phyloP scores from a whole-genome alignment of 2,329 filamentous ascomycete species.

The Fusarium sp. region DNA sequence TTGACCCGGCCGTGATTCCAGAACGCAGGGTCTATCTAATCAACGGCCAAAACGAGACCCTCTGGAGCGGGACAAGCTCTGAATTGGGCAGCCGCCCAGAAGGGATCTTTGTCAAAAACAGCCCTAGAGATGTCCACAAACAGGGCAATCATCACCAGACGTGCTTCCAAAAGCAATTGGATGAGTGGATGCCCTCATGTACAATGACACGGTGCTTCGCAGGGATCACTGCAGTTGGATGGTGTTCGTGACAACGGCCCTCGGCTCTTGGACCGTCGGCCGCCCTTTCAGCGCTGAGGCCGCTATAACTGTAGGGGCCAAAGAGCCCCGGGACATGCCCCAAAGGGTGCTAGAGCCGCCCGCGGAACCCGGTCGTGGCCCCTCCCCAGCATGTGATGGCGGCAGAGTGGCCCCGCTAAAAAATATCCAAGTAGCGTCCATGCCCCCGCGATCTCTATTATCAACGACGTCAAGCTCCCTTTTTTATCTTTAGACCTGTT shows the following conservation, averaged over 20 bases:
- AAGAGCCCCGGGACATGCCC: background rate
- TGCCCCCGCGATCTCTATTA: constrained; percentile 45
- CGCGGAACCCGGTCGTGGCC: constrained; percentile 29
- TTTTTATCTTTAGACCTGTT: constrained; percentile 21
- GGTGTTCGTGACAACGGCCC: constrained; percentile 16
- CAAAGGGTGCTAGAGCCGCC: constrained; percentile 10
- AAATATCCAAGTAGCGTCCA: constrained; percentile 54
- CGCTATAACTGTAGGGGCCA: constrained; percentile 33
- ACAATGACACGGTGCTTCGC: constrained; percentile 38
- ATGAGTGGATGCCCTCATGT: constrained; percentile 30
- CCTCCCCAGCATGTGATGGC: constrained; percentile 46
- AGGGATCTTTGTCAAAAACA: background rate
- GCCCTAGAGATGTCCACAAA: background rate
- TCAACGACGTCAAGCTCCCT: constrained; percentile 42
- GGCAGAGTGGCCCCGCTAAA: constrained; percentile 45
- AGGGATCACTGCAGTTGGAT: constrained; percentile 26
- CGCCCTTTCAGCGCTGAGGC: constrained; percentile 14
- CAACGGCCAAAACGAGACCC: constrained; percentile 3
- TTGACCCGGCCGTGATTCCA: constrained; percentile 3
- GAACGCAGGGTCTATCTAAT: background rate
- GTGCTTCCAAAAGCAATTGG: background rate
- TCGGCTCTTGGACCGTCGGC: constrained; percentile 29
- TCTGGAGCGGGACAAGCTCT: constrained; percentile 21
- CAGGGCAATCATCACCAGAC: constrained; percentile 10
- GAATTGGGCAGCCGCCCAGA: constrained; percentile 19